Percentiles rank a stretch among this genome's conserved stretches.
phyloP scores from a whole-genome alignment of 1,284 basidiomycete species.

The Cryptococcus sp. region DNA sequence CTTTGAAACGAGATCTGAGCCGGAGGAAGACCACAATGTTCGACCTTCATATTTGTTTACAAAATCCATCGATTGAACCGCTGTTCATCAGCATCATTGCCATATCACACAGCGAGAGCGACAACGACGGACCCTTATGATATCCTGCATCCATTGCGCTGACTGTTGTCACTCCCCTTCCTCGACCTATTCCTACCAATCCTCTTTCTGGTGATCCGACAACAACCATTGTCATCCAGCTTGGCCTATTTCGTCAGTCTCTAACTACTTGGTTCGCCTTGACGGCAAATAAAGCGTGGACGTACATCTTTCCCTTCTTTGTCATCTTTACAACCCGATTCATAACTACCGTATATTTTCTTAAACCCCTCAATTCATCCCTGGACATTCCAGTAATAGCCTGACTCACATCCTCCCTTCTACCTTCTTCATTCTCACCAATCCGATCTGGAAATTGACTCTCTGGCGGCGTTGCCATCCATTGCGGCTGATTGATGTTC shows the following conservation, averaged over 20 bases:
- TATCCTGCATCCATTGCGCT: slow-evolving; percentile 64
- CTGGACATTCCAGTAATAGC: slow-evolving; percentile 27
- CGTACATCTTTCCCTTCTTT: slow-evolving; percentile 48
- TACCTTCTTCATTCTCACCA: slow-evolving; percentile 19
- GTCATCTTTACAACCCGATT: slow-evolving; percentile 47
- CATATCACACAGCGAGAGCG: background rate
- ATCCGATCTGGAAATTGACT: slow-evolving; percentile 19
- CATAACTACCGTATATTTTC: slow-evolving; percentile 30
- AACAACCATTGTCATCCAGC: slow-evolving; percentile 59
- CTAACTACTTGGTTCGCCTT: background rate
- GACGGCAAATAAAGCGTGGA: slow-evolving; percentile 1
- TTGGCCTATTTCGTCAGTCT: background rate
- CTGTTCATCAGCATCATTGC: slow-evolving; percentile 7
- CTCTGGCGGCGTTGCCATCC: slow-evolving; percentile 12
- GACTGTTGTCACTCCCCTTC: slow-evolving; percentile 60
- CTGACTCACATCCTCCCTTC: slow-evolving; percentile 22
- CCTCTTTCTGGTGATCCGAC: slow-evolving; percentile 82
- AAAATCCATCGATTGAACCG: slow-evolving; percentile 63
- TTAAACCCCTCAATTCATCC: slow-evolving; percentile 32
- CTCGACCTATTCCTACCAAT: slow-evolving; percentile 84
- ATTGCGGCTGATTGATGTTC: slow-evolving; percentile 36
- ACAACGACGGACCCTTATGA: slow-evolving; percentile 53
- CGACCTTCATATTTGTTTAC: slow-evolving; percentile 84
- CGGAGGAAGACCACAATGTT: slow-evolving; percentile 68
- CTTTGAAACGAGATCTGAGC: slow-evolving; percentile 68